These are phyloP conservation scores for Ceratobasidium papillatum DNA, from an alignment of 1,284 basidiomycete genomes.

Conservation along the genomic window DNA sequence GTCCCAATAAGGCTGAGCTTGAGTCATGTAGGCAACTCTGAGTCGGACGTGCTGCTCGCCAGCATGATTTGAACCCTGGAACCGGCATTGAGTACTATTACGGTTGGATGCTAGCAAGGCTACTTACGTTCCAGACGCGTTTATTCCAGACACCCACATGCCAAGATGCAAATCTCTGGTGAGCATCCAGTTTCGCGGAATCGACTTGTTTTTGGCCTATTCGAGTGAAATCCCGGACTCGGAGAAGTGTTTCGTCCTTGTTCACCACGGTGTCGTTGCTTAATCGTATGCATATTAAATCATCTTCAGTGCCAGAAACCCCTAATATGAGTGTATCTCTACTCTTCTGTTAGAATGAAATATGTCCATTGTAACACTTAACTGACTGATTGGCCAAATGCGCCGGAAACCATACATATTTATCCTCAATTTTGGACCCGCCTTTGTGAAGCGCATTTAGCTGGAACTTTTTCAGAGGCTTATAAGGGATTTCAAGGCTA, in stretches of 20 bases:
- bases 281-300: not conserved
- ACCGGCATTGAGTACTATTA: too few species aligned
- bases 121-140: not conserved
- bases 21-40: not conserved
- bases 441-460: not conserved
- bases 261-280: not conserved
- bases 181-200: not conserved
- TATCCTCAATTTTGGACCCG: not conserved
- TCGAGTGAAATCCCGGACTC: not conserved
- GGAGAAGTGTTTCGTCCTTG: not conserved
- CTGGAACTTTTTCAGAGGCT: too few species aligned
- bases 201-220: not conserved
- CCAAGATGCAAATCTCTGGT: not conserved
- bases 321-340: not conserved
- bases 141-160: not conserved
- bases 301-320: not conserved
- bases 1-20: not conserved
- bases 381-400: not conserved
- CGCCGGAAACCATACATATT: not conserved
- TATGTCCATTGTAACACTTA: not conserved
- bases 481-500: too few species aligned
- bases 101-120: too few species aligned
- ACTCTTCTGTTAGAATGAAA: not conserved
- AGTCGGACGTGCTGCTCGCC: not conserved
- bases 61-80: not conserved